Evolutionary conservation across 306 rosid genomes (phyloP), one percentile per base, ranked within the genome.

Genomic region (Rosa multiflora): DNA sequence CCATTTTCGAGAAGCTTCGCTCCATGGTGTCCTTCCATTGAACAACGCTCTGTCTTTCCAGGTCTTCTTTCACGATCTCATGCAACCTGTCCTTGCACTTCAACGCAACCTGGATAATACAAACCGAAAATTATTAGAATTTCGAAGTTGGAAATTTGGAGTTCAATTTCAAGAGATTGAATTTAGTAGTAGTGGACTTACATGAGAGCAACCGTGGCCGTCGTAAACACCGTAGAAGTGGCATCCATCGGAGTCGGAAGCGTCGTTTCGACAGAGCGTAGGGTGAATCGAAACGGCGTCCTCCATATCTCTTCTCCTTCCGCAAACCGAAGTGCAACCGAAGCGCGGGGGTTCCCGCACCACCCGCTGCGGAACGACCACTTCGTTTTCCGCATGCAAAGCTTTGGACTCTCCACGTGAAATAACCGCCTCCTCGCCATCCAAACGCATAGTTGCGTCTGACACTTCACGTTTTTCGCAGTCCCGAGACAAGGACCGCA

Each of bases 121-220:
- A 8, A 37, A 35, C 42, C 2, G 5, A 10, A 6, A 18, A 29
- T 17, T 5, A 21, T 10, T 46, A 1, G 52, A 70, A 68, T 55
- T 53, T n/a, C 23, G 23, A 18, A 53, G 4, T 5, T 0, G 17
- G 37, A 32, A 32, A 32, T 44, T 47, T 51, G 59, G 18, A 17
- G 0, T 17, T 1, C 2, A 17, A 53, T 53, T 53, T 17, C 6
- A 2, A 11, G 14, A 47, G 14, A 18, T 5, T 47, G 1, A 52
- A 17, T 21, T 2, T 6, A 2, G 40, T 5, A 26, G 37, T 0
- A 26, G 37, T 0, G 63, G 56, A 63, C 21, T 84, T 89, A 94
- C 99, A 78, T 95, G 99, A 74, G 99, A 93, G 92, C 99, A 95
- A 23, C 98, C 98, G 63, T 95, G 99, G 74, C 99, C 99, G 81